Base-by-base conservation (phyloP, 2,329 filamentous ascomycete genomes). In the Aspergillus japonicus region DNA sequence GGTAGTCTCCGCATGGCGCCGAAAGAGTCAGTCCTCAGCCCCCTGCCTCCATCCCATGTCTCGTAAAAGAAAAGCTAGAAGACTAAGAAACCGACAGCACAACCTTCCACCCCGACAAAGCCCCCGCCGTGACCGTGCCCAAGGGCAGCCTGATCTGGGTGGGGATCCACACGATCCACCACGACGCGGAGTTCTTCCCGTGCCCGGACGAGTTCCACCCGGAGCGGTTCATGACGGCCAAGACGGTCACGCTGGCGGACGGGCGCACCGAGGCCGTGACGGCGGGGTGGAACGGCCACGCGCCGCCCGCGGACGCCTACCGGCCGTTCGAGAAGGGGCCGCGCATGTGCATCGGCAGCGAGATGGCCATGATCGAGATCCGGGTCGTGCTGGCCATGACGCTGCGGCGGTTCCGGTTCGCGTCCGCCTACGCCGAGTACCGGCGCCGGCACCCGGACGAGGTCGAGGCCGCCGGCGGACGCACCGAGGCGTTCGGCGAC, bases 251-350 rank as follows among this genome's bases (percentile, higher is more conserved):
- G n/a, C 19, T 47, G 12, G n/a, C 44, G 4, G 44, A 47, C 16
- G 44, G 44, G 19, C 26, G 19, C 50, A 59, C 29, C 42, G 31
- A 35, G 23, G 51, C 50, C 50, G n/a, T 31, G 21, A 24, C 39
- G n/a, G 44, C 44, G 7, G 44, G 44, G 10, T 47, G 44, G 47
- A 49, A 49, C 19, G 19, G 47, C 7, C 26, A 29, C 26, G 26
- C 26, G 5, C 23, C 48, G 16, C 56, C 51, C 2, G 23, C 47
- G 6, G 59, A 39, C 6, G 62, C 48, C 4, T 64, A 53, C 42
- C 49, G 62, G n/a, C 57, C 60, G 4, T 64, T 64, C 16, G 62
- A 64, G 52, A 35, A 60, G 5, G 62, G 62, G 3, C 54, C 57
- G 16, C 51, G 62, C 5, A 33, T 42, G 16, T 64, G 62, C 21